Conservation (phyloP, 306 rosid species). For the Malus domestica region ASM211411v1 NC_041799.1:38079001-38079500, state of each 20-base stretch:
- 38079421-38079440: slow-evolving; percentile 16
- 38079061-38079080: slow-evolving; percentile 7
- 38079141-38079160: slow-evolving; percentile 36
- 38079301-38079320: slow-evolving; percentile 38
- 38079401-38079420: neutral
- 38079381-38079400: slow-evolving; percentile 27
- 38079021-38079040: neutral
- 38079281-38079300: slow-evolving; percentile 39
- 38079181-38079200: slow-evolving; percentile 73
- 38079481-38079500: slow-evolving; percentile 29
- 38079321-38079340: slow-evolving; percentile 50
- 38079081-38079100: slow-evolving; percentile 10
- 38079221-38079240: slow-evolving; percentile 49
- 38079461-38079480: slow-evolving; percentile 33
- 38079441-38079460: slow-evolving; percentile 25
- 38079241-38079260: slow-evolving; percentile 59
- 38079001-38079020: neutral
- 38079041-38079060: slow-evolving; percentile 5
- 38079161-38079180: slow-evolving; percentile 67
- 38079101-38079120: slow-evolving; percentile 45
- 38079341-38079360: slow-evolving; percentile 41
- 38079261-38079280: slow-evolving; percentile 42
- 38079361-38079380: slow-evolving; percentile 36
- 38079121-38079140: slow-evolving; percentile 27
- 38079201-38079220: slow-evolving; percentile 61